Conservation (phyloP, 108 stramenopile genomes). For the Nitzschia sp. region DNA sequence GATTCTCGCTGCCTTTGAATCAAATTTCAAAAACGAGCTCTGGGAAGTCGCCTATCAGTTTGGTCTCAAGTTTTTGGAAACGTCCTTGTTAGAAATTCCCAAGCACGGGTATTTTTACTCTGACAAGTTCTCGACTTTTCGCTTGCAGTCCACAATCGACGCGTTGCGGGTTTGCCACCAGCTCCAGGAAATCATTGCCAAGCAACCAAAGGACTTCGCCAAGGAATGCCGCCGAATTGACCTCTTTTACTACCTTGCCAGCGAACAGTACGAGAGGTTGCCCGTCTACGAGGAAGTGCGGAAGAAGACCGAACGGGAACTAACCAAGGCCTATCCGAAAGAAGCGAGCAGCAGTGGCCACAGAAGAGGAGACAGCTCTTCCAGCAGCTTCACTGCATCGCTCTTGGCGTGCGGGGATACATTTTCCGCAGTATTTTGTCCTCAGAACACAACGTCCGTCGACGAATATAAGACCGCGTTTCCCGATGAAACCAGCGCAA, state of each 20-base stretch:
- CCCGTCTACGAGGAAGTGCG: constrained; percentile 25
- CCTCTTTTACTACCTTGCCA: constrained; percentile 28
- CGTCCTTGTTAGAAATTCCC: constrained; percentile 64
- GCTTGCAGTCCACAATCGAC: constrained; percentile 34
- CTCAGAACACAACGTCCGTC: neutral
- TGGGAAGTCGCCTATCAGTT: constrained; percentile 44
- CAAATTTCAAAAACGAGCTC: constrained; percentile 11
- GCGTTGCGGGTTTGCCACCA: constrained; percentile 46
- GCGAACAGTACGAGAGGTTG: constrained; percentile 32
- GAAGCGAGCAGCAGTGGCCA: neutral
- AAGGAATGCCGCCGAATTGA: constrained; percentile 21
- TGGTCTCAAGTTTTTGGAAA: constrained; percentile 63
- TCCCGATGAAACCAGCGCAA: neutral
- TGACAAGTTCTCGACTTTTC: constrained; percentile 21
- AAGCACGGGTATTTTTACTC: constrained; percentile 57
- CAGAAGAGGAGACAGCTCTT: neutral
- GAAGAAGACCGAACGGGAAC: constrained; percentile 16
- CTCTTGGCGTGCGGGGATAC: constrained; percentile 29
- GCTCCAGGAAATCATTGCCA: constrained; percentile 43
- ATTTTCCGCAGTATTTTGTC: constrained; percentile 24
- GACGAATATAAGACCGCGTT: neutral
- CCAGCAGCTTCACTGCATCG: neutral
- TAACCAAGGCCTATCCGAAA: constrained; percentile 3
- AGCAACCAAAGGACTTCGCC: constrained; percentile 15
- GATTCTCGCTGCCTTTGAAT: constrained; percentile 43